Evolutionary conservation across 2,329 filamentous ascomycete genomes (phyloP).

Genomic region (Sphaerulina musiva): DNA sequence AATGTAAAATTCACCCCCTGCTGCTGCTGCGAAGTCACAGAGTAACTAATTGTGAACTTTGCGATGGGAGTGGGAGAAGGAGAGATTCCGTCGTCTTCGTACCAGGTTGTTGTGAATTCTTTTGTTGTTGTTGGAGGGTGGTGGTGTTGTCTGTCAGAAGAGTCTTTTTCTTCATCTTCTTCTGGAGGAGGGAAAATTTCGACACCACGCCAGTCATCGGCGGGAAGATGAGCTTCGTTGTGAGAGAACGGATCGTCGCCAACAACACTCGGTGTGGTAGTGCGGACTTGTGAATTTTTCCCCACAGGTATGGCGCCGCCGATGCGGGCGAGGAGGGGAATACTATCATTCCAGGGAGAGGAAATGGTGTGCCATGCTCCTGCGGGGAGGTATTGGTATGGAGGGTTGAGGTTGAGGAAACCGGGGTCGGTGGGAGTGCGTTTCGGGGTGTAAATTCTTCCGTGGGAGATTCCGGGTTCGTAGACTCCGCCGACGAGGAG

Average conservation of each 20-base stretch:
- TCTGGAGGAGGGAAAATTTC: conserved; percentile 52
- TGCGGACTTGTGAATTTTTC: conserved; percentile 46
- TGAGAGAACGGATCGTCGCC: conserved; percentile 38
- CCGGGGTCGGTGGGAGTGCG: conserved; percentile 42
- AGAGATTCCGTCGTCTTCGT: conserved; percentile 54
- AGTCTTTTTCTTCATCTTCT: conserved; percentile 11
- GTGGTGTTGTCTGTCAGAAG: too few species aligned
- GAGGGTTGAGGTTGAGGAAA: conserved; percentile 57
- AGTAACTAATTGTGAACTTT: conserved; percentile 41
- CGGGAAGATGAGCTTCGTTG: conserved; percentile 41
- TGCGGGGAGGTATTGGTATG: conserved; percentile 51
- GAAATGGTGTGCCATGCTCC: conserved; percentile 50
- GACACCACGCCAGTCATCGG: conserved; percentile 51
- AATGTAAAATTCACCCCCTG: too few species aligned
- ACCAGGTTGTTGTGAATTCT: conserved; percentile 36
- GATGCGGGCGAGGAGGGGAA: conserved; percentile 51
- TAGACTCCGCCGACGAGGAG: conserved; percentile 63
- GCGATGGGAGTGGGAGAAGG: conserved; percentile 37
- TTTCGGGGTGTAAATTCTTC: conserved; percentile 57
- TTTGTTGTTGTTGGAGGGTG: too few species aligned
- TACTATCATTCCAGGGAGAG: conserved; percentile 49
- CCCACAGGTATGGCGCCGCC: conserved; percentile 51
- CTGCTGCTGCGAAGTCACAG: conserved; percentile 38
- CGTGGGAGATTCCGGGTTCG: conserved; percentile 49
- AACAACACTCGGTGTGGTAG: conserved; percentile 27